A percentile compares a stretch with the other conserved stretches of the same genome.
Conservation (phyloP, 345 rosid genomes). For the Eucalyptus leucophloia region DNA sequence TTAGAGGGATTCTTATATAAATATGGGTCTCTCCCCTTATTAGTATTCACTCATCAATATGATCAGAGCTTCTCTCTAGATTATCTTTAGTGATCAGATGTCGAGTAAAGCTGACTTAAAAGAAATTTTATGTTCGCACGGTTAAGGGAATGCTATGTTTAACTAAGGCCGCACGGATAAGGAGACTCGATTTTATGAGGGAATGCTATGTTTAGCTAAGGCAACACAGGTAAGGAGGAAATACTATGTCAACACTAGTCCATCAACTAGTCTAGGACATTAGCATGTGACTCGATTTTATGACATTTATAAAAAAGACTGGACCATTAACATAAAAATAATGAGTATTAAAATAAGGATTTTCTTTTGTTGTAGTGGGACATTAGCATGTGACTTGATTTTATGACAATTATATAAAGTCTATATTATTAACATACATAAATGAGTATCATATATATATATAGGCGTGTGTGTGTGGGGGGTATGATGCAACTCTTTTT, state of each 20-base stretch:
- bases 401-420: background rate
- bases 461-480: fast-evolving
- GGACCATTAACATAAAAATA: background rate
- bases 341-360: background rate
- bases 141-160: background rate
- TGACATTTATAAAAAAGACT: background rate
- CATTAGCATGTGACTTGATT: background rate
- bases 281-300: background rate
- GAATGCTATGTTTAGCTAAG: background rate
- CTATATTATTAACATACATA: background rate
- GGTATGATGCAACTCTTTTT: background rate
- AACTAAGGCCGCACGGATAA: background rate
- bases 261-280: background rate
- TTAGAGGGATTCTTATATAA: background rate
- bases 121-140: fast-evolving
- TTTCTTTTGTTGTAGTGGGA: background rate
- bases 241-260: background rate
- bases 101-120: too few relatives aligned
- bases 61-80: background rate
- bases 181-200: background rate
- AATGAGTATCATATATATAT: background rate
- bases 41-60: background rate
- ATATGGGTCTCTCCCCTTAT: background rate
- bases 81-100: background rate
- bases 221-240: too few relatives aligned